phyloP scores from a whole-genome alignment of 1,284 basidiomycete species.

The Taiwanofungus camphoratus region DNA sequence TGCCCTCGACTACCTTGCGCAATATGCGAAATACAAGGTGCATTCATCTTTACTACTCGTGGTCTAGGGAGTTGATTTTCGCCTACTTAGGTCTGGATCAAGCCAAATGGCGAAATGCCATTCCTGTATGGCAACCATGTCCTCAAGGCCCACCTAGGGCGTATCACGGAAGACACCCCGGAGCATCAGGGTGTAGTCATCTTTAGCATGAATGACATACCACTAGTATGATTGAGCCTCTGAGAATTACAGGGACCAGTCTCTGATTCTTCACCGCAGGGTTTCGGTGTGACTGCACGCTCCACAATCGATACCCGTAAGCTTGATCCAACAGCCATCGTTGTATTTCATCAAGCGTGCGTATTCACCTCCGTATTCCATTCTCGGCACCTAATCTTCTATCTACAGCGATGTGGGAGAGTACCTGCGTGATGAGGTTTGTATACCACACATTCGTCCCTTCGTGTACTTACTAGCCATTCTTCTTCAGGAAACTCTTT shows the following conservation, averaged over 20 bases:
- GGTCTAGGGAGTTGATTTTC: background rate
- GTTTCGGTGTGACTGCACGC: slow-evolving; percentile 96
- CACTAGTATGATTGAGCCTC: slow-evolving; percentile 56
- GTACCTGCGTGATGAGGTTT: slow-evolving; percentile 90
- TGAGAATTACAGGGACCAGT: background rate
- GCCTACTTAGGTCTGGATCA: slow-evolving; percentile 89
- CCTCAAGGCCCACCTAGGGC: slow-evolving; percentile 96
- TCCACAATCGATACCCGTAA: slow-evolving; percentile 96
- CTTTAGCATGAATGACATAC: slow-evolving; percentile 92
- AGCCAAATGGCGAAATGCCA: slow-evolving; percentile 98
- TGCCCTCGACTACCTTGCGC: slow-evolving; percentile 87
- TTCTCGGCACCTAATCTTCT: background rate
- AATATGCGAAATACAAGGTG: slow-evolving; percentile 98
- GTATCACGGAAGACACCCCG: slow-evolving; percentile 98
- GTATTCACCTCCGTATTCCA: slow-evolving; percentile 7
- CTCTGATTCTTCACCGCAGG: slow-evolving; percentile 41
- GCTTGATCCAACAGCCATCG: slow-evolving; percentile 95
- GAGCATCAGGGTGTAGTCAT: slow-evolving; percentile 99
- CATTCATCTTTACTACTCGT: slow-evolving; percentile 11
- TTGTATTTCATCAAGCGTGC: slow-evolving; percentile 96
- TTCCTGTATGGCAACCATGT: slow-evolving; percentile 99
- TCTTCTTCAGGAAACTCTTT: slow-evolving; percentile 58
- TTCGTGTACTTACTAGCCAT: slow-evolving; percentile 9
- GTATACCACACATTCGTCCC: slow-evolving; percentile 13
- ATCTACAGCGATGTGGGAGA: slow-evolving; percentile 83